Percentiles rank a stretch among this genome's conserved stretches.
Conservation (phyloP, 441 rosid genomes). For the Jatropha multifida region DNA sequence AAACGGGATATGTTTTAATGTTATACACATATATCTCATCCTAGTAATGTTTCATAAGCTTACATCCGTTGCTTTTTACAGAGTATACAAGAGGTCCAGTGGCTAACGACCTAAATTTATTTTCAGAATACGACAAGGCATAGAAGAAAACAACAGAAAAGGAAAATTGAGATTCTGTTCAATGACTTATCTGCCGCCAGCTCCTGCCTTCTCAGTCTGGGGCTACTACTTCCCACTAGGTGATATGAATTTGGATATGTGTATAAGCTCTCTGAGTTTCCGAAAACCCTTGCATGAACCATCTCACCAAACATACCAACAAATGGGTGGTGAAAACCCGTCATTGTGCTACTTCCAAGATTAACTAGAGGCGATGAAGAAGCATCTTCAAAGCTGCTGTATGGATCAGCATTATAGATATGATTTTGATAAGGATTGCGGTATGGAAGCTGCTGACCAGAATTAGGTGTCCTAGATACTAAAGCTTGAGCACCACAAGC, state of each 20-base stretch:
- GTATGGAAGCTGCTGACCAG: conserved; percentile 48
- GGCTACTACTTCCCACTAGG: conserved; percentile 41
- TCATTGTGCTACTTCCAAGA: conserved; percentile 34
- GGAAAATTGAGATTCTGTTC: conserved; percentile 71
- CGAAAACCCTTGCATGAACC: conserved; percentile 60
- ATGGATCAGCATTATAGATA: conserved; percentile 32
- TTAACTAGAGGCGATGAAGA: conserved; percentile 40
- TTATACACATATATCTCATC: background rate
- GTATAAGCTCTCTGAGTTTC: conserved; percentile 52
- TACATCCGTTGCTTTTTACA: conserved; percentile 18
- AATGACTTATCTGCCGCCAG: conserved; percentile 65
- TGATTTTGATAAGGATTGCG: conserved; percentile 54
- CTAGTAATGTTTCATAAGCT: conserved; percentile 2
- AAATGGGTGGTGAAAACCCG: conserved; percentile 48
- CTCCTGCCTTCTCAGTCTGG: conserved; percentile 68
- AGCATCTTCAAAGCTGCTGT: conserved; percentile 33
- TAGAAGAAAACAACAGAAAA: conserved; percentile 67
- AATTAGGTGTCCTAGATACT: conserved; percentile 22
- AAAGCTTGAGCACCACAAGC: conserved; percentile 41
- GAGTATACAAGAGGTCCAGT: conserved; percentile 1
- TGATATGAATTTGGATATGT: conserved; percentile 54
- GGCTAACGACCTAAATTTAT: background rate
- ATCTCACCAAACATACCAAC: conserved; percentile 75
- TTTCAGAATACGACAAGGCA: conserved; percentile 71
- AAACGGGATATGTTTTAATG: background rate